Conservation (phyloP, 345 rosid genomes). For the Kandelia obovata region DNA sequence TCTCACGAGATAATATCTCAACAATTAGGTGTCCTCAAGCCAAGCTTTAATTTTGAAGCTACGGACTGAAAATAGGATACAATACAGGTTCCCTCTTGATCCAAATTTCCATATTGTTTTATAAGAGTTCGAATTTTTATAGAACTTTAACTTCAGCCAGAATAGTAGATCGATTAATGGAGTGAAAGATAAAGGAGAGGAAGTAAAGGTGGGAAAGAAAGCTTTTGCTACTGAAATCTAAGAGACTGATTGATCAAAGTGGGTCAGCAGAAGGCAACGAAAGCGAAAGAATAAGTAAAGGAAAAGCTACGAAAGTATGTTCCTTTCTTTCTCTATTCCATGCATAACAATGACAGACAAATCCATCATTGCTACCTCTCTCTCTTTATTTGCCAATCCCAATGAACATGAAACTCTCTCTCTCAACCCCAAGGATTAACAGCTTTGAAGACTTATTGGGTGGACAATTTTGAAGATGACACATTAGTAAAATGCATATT, state of each 20-base stretch:
- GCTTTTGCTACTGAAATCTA: no score
- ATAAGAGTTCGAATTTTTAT: conserved; percentile 22
- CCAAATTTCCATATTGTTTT: no score
- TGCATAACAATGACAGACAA: conserved; percentile 35
- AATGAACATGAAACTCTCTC: conserved; percentile 28
- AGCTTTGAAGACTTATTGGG: no score
- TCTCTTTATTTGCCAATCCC: conserved; percentile 51
- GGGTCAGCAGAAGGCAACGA: conserved; percentile 21
- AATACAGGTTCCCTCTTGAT: no score
- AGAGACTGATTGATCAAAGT: no score
- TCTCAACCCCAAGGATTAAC: background rate
- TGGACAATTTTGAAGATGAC: no score
- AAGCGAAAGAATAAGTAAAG: conserved; percentile 22
- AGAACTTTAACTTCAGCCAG: background rate
- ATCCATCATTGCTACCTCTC: conserved; percentile 43
- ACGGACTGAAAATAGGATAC: no score
- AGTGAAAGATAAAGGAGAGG: conserved; percentile 36
- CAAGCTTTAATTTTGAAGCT: no score
- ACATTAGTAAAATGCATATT: no score
- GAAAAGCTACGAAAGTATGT: conserved; percentile 6
- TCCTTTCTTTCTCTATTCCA: conserved; percentile 17
- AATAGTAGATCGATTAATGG: conserved; percentile 32
- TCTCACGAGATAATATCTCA: no score
- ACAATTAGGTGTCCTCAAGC: no score
- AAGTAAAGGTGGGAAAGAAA: no score